These are phyloP conservation scores for Diaporthe capsici DNA, from an alignment of 2,329 filamentous ascomycete genomes.

Conservation along the genomic window DNA sequence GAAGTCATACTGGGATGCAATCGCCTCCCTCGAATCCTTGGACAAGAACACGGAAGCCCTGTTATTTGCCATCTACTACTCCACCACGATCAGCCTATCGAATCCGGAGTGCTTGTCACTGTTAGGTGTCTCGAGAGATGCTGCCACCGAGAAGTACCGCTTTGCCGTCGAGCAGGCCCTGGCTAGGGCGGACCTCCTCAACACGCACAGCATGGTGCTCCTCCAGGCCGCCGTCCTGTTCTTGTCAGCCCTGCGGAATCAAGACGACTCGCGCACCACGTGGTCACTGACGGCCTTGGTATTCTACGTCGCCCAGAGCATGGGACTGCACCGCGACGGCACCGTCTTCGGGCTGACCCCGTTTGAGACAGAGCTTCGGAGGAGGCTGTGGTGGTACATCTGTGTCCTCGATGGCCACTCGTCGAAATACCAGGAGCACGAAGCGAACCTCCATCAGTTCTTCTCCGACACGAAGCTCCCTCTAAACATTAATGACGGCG, in stretches of 20 bases:
- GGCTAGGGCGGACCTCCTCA: slow-evolving; percentile 69
- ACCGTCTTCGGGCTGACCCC: slow-evolving; percentile 61
- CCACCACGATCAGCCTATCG: slow-evolving; percentile 66
- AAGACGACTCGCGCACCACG: slow-evolving; percentile 62
- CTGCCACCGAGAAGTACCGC: slow-evolving; percentile 52
- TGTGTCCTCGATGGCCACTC: slow-evolving; percentile 67
- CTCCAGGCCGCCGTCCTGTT: slow-evolving; percentile 72
- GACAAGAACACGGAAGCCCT: slow-evolving; percentile 45
- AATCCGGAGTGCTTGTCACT: slow-evolving; percentile 57
- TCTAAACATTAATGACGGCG: slow-evolving; percentile 65
- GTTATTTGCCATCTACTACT: slow-evolving; percentile 69
- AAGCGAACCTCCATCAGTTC: slow-evolving; percentile 56
- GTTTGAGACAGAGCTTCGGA: slow-evolving; percentile 71
- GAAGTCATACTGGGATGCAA: slow-evolving; percentile 46
- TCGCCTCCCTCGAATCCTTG: slow-evolving; percentile 41
- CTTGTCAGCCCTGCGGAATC: slow-evolving; percentile 60
- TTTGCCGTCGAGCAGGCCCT: slow-evolving; percentile 67
- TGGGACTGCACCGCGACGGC: slow-evolving; percentile 65
- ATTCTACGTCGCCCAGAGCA: slow-evolving; percentile 64
- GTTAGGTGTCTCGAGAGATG: slow-evolving; percentile 11
- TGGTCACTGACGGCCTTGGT: slow-evolving; percentile 73
- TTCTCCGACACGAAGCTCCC: slow-evolving; percentile 64
- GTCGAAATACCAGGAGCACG: slow-evolving; percentile 66
- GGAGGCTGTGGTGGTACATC: slow-evolving; percentile 72
- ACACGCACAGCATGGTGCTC: slow-evolving; percentile 66